A percentile compares a stretch with the other conserved stretches of the same genome.
Evolutionary conservation across 1,284 basidiomycete species (phyloP).

Genomic region (Meripilus lineatus): DNA sequence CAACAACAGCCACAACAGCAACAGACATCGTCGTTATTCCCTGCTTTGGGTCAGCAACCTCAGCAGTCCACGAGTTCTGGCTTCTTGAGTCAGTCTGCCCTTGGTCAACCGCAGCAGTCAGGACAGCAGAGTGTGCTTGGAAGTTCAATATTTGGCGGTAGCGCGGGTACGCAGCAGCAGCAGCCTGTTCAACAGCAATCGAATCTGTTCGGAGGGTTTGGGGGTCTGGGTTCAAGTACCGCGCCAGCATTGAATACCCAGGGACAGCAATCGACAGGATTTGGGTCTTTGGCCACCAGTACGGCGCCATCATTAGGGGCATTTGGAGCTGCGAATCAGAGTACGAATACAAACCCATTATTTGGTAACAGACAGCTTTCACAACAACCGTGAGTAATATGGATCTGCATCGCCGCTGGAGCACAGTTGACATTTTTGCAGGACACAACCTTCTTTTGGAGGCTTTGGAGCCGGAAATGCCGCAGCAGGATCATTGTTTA

Average conservation of each 20-base stretch:
- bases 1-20: constrained; percentile 29
- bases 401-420: no score
- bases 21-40: constrained; percentile 14
- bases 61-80: background rate
- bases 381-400: background rate
- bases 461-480: constrained; percentile 8
- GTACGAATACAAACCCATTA: background rate
- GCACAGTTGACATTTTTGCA: constrained; percentile 7
- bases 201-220: constrained; percentile 8
- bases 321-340: constrained; percentile 5
- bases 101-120: constrained; percentile 2
- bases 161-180: constrained; percentile 5
- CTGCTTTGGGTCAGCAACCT: constrained; percentile 5
- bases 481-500: constrained; percentile 12
- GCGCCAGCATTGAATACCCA: constrained; percentile 1
- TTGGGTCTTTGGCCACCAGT: background rate
- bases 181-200: constrained; percentile 5
- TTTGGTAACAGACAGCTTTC: constrained; percentile 8
- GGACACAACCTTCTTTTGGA: constrained; percentile 25
- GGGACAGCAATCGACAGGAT: background rate
- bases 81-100: background rate
- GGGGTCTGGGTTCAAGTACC: constrained; percentile 4
- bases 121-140: background rate
- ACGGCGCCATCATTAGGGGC: background rate
- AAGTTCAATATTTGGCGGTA: constrained; percentile 8